Conservation (phyloP, 495 filamentous ascomycete species). For the Mytilinidion resinicola region DNA sequence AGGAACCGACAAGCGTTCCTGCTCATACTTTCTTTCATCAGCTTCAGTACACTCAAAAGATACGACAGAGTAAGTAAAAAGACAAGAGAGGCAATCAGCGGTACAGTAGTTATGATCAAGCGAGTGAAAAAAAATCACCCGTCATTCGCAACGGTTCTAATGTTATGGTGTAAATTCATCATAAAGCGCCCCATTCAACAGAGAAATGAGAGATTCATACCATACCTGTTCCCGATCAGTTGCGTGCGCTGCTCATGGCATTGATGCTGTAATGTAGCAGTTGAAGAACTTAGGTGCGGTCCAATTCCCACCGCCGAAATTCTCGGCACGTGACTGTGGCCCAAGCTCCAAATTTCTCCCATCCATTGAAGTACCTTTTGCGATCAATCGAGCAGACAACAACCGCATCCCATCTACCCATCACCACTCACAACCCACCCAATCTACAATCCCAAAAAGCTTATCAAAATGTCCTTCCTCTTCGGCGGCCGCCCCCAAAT, state of each 20-base stretch:
- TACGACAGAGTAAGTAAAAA: background rate
- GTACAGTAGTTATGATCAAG: conserved; percentile 52
- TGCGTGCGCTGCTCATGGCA: background rate
- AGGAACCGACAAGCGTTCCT: conserved; percentile 44
- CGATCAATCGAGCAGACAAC: background rate
- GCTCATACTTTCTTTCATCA: conserved; percentile 24
- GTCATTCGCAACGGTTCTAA: conserved; percentile 96
- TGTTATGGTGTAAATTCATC: conserved; percentile 8
- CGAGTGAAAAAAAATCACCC: conserved; percentile 38
- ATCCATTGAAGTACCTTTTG: background rate
- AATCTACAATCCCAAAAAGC: too few relatives aligned
- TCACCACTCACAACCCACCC: background rate
- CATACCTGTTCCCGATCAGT: background rate
- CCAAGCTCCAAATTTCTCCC: conserved; percentile 3
- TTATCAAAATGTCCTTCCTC: conserved; percentile 81
- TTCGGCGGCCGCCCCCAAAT: conserved; percentile 75
- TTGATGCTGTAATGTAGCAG: background rate
- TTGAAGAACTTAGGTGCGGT: background rate
- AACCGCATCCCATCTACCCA: background rate
- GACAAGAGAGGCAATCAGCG: conserved; percentile 17
- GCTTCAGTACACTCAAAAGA: background rate
- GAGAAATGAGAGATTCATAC: background rate
- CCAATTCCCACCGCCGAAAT: background rate
- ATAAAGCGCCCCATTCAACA: background rate
- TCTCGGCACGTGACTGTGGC: background rate